Conservation (phyloP, 192 early-diverging fungal genomes). For the Thamnidium elegans region DNA sequence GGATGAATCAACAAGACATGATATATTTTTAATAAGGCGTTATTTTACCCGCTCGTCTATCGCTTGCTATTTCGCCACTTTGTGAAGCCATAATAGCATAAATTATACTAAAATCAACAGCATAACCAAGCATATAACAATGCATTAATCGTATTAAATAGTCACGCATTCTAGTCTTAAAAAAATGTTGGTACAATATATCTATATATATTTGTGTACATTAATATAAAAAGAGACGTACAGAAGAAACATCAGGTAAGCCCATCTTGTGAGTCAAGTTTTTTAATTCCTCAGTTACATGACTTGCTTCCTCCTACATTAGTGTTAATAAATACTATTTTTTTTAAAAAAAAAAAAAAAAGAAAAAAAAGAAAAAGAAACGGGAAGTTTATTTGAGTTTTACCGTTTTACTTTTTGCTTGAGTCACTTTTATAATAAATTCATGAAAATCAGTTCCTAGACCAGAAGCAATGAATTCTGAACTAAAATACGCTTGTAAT, state of each 20-base stretch:
- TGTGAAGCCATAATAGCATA: constrained; percentile 54
- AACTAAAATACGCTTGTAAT: constrained; percentile 7
- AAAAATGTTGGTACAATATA: neutral
- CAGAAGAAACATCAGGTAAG: constrained; percentile 30
- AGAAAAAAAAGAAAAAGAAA: neutral
- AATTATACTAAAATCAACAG: constrained; percentile 54
- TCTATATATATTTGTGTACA: neutral
- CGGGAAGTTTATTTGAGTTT: neutral
- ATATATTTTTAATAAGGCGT: neutral
- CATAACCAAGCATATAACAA: constrained; percentile 52
- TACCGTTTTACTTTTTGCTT: constrained; percentile 32
- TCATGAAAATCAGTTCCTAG: constrained; percentile 16
- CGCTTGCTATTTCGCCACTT: constrained; percentile 46
- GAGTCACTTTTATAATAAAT: constrained; percentile 26
- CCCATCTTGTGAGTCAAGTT: constrained; percentile 22
- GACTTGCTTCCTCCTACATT: constrained; percentile 26
- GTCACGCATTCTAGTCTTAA: constrained; percentile 50
- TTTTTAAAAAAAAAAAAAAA: constrained; percentile 1
- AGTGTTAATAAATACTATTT: neutral
- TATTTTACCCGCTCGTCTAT: constrained; percentile 44
- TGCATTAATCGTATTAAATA: constrained; percentile 51
- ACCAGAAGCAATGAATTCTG: constrained; percentile 34
- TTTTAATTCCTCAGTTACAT: constrained; percentile 22
- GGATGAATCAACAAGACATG: neutral
- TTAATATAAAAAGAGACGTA: constrained; percentile 2